Conservation (phyloP, 352 stramenopile genomes). For the Globisporangium emineosum region DNA sequence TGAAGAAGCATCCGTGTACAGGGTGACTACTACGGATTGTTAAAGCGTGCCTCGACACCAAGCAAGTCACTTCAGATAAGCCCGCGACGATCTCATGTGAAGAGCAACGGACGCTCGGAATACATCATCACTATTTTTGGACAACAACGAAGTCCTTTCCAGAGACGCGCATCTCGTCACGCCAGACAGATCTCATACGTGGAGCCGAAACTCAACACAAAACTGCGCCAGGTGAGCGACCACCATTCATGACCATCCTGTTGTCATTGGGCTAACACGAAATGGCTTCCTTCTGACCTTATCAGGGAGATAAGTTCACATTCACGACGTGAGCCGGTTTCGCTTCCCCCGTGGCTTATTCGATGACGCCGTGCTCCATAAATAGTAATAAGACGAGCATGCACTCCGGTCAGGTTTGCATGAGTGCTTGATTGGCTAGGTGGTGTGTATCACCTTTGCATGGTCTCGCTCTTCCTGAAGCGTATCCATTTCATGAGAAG, state of each 20-base stretch:
- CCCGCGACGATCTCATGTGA: conserved; percentile 12
- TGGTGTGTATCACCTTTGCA: background rate
- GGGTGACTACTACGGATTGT: conserved; percentile 70
- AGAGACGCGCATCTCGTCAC: conserved; percentile 25
- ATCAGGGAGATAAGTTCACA: conserved; percentile 72
- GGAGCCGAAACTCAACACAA: conserved; percentile 77
- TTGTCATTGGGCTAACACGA: too few relatives aligned
- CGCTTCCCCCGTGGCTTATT: conserved; percentile 5
- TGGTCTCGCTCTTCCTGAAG: background rate
- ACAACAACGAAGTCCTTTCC: conserved; percentile 22
- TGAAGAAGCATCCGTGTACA: conserved; percentile 16
- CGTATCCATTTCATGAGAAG: conserved; percentile 9
- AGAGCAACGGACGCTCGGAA: conserved; percentile 18
- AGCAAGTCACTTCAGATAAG: conserved; percentile 18
- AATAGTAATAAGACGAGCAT: conserved; percentile 7
- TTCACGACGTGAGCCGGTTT: conserved; percentile 53
- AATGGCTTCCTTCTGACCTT: conserved; percentile 10
- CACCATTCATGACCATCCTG: background rate
- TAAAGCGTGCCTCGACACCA: conserved; percentile 24
- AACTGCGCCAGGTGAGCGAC: conserved; percentile 64
- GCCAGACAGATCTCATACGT: conserved; percentile 52
- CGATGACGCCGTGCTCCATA: background rate
- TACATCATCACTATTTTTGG: conserved; percentile 18
- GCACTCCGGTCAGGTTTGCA: background rate
- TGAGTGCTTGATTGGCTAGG: background rate